Base-by-base conservation (phyloP, 768 basidiomycete genomes). In the Tylopilus vinaceipallidus region DNA sequence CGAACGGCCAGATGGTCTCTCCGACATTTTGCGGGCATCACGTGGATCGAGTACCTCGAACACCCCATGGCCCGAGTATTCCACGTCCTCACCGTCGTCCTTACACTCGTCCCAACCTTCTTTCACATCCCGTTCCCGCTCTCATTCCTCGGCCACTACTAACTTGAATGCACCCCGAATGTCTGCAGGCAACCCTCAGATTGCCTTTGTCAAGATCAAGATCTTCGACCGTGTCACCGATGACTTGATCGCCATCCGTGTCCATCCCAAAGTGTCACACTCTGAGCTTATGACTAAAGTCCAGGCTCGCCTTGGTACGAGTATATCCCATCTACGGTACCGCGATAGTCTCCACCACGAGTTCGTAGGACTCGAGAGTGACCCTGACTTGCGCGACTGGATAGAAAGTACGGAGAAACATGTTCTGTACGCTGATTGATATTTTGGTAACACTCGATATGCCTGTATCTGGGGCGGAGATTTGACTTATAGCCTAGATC, bases 131-230 rank as follows among this genome's bases (percentile, higher is more conserved):
- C 78, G 84, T 26, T 77, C 83, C 17, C 80, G 79, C 20, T 83
- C 85, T 17, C 77, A 78, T 17, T 82, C 86, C 23, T 73, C 71
- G 19, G 77, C 79, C 4, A 66, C 63, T 26, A 65, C 61, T 38
- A 83, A 69, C 52, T 60, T 81, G 45, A 88, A 82, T 60, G 80
- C 73, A 26, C 88, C 88, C 11, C 75, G 84, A 19, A 87, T 91
- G 59, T 91, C 89, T 42, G 81, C 84, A 16, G 79, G 78, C 38
- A 89, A 88, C 54, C 82, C 84, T 6, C 86, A 90, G 62, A 83
- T 85, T 13, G 89, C 95, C 20, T 98, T 94, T 70, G 80, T 98
- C 57, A 99, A 98, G 73, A 97, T 99, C 73, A 99, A 99, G 73
- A 92, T 99, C 38, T 97, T 97, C 66, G 91, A 97, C 71, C 82